These are phyloP conservation scores for Exophiala phaeomuriformis DNA, from an alignment of 2,329 filamentous ascomycete genomes.

Conservation along the genomic window DNA sequence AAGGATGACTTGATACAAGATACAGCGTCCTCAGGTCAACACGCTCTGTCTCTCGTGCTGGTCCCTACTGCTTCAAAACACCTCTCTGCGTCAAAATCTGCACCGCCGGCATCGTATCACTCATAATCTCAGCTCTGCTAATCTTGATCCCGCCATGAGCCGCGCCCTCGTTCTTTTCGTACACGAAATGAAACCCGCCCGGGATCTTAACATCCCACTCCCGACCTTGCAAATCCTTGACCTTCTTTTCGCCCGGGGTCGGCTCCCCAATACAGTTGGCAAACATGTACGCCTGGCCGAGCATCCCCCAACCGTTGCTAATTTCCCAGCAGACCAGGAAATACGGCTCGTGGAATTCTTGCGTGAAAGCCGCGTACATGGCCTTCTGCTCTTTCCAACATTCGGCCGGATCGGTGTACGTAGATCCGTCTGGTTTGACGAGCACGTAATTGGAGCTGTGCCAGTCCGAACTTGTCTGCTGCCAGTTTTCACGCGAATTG, in stretches of 20 bases:
- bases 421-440: slow-evolving; percentile 18
- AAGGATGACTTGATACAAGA: background rate
- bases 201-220: slow-evolving; percentile 25
- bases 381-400: slow-evolving; percentile 12
- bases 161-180: slow-evolving; percentile 16
- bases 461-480: slow-evolving; percentile 13
- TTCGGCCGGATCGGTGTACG: slow-evolving; percentile 6
- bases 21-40: background rate
- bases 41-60: background rate
- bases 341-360: slow-evolving; percentile 21
- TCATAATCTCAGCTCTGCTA: slow-evolving; percentile 16
- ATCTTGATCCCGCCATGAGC: slow-evolving; percentile 18
- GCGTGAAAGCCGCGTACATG: slow-evolving; percentile 18
- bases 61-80: slow-evolving; percentile 7
- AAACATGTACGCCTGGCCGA: slow-evolving; percentile 20
- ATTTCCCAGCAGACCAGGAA: slow-evolving; percentile 18
- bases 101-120: slow-evolving; percentile 18
- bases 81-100: slow-evolving; percentile 22
- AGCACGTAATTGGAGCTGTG: slow-evolving; percentile 14
- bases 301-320: slow-evolving; percentile 18
- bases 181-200: slow-evolving; percentile 15
- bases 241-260: slow-evolving; percentile 10
- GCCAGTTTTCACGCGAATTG: slow-evolving; percentile 15
- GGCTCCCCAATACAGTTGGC: slow-evolving; percentile 13
- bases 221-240: slow-evolving; percentile 14